Evolutionary conservation across 1,284 basidiomycete genomes (phyloP).

Genomic region (Ceratobasidium sp.): DNA sequence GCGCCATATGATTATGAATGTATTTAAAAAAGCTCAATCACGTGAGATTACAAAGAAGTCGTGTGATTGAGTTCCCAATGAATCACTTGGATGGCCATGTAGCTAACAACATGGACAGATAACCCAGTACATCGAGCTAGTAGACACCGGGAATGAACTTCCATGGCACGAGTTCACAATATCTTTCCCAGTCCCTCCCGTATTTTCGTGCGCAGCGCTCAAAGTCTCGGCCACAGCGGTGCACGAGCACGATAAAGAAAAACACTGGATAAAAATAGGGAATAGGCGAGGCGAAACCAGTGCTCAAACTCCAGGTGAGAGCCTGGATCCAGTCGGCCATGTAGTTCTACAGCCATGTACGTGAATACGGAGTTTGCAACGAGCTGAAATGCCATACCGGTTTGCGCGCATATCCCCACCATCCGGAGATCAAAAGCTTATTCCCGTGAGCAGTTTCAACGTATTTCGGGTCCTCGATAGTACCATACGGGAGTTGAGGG

Average conservation of each 20-base stretch:
- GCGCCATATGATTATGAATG: no score
- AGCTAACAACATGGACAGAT: no score
- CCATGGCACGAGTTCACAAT: constrained; percentile 84
- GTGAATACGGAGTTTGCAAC: neutral
- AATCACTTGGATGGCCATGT: no score
- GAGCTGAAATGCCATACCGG: constrained; percentile 61
- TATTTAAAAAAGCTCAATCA: no score
- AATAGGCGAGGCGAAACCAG: constrained; percentile 83
- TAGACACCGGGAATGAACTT: constrained; percentile 80
- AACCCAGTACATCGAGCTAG: constrained; percentile 47
- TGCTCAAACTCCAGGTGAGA: constrained; percentile 87
- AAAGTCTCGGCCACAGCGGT: constrained; percentile 89
- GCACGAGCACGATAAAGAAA: constrained; percentile 88
- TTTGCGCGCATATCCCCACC: constrained; percentile 91
- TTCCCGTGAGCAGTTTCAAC: constrained; percentile 97
- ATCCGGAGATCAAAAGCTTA: constrained; percentile 82
- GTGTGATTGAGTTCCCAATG: no score
- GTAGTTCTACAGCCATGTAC: constrained; percentile 64
- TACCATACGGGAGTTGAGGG: constrained; percentile 89
- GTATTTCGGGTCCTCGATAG: constrained; percentile 86
- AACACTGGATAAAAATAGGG: constrained; percentile 96
- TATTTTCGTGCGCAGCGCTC: constrained; percentile 93
- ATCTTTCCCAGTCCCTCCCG: constrained; percentile 92
- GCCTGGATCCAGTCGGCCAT: constrained; percentile 89
- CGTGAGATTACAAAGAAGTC: no score